Base-by-base conservation (phyloP, 202 grass and related monocot genomes). In the Cymbopogon flexuosus region DNA sequence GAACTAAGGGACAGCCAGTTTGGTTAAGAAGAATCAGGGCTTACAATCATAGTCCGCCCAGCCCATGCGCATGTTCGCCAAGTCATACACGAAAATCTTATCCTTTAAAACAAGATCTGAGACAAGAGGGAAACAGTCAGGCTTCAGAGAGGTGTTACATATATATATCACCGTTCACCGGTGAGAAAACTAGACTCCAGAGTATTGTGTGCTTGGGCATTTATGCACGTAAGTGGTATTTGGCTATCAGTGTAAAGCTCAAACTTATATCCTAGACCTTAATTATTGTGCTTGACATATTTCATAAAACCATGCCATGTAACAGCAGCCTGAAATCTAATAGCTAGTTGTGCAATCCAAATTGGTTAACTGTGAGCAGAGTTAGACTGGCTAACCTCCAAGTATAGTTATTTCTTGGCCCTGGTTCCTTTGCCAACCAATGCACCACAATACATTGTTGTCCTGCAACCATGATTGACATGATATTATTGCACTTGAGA, bases 71-170 rank as follows among this genome's bases (percentile, higher is more conserved):
- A 93, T 84, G 72, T 91, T 99, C 18, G 65, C 83, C 82, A 99
- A 58, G 79, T 99, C 96, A 61, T 99, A 99, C 67, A 96, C 92
- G 39, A 99, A 91, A 81, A 99, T 93, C 88, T 99, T 99, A 76
- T 99, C 96, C 81, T 99, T 99, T 24, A 99, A 75, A 78, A 99
- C 84, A 80, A 99, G 73, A 93, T 99, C 96, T 99, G 85, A 16
- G 5, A 63, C 33, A 49, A 75, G 16, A 3, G 29, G 16, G 2
- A 49, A 65, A 41, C 14, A 68, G 60, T 57, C 3, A 64, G 5
- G 65, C 9, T 64, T 36, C 24, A 18, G 12, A 66, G 9, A 24
- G 27, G 35, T 31, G 24, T 29, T 29, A 29, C 63, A 63, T 37
- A 29, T 52, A 29, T 52, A 63, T 24, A 86, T 79, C 36, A 33